These are phyloP conservation scores for Verticillium longisporum DNA, from an alignment of 2,329 filamentous ascomycete species.

Conservation along the genomic window DNA sequence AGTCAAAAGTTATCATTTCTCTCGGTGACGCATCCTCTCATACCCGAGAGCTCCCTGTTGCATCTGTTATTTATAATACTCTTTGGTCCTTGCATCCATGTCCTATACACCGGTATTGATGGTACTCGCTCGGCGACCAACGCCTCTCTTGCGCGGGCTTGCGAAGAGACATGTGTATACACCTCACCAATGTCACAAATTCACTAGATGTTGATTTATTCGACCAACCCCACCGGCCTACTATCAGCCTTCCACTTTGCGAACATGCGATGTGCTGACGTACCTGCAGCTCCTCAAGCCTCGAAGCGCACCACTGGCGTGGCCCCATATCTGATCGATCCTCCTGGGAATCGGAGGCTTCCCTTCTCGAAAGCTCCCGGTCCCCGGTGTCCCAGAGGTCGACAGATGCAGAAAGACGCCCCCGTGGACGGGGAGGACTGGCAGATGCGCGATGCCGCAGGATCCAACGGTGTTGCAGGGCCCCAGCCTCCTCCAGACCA, in stretches of 20 bases:
- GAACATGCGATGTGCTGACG: not conserved
- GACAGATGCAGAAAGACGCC: conserved; percentile 11
- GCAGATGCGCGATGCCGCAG: conserved; percentile 33
- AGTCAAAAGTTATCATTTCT: not conserved
- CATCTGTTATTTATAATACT: not conserved
- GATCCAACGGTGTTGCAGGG: conserved; percentile 24
- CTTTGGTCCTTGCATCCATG: not conserved
- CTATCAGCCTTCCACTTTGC: not conserved
- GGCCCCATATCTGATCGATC: not conserved
- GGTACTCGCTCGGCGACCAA: too few relatives aligned
- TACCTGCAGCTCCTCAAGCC: not conserved
- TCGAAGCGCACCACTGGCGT: not conserved
- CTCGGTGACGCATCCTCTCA: not conserved
- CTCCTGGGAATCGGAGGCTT: not conserved
- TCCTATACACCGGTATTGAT: too few relatives aligned
- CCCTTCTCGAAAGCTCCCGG: not conserved
- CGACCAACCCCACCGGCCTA: too few relatives aligned
- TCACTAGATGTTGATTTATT: too few relatives aligned
- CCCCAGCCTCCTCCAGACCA: not conserved
- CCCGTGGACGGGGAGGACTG: conserved; percentile 36
- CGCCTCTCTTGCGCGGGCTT: too few relatives aligned
- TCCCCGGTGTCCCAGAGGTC: not conserved
- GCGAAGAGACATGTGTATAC: too few relatives aligned
- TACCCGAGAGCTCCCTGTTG: not conserved
- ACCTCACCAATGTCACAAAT: too few relatives aligned